These are phyloP conservation scores for Penicillium sp. DNA, from an alignment of 2,329 filamentous ascomycete species.

Conservation along the genomic window DNA sequence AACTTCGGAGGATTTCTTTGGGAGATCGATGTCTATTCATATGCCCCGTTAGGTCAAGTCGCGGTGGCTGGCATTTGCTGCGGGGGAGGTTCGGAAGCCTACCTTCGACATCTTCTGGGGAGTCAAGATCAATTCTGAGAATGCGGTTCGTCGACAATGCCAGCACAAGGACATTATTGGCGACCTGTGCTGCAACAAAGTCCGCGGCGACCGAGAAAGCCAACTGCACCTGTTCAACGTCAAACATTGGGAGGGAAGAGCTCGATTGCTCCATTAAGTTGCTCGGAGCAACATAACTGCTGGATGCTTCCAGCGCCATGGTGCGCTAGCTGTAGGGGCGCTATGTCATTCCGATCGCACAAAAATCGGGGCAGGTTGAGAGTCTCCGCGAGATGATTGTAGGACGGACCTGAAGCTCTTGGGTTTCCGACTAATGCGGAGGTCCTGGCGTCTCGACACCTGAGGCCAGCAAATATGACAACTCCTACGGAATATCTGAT, in stretches of 20 bases:
- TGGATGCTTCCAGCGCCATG: constrained; percentile 71
- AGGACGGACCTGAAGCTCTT: constrained; percentile 24
- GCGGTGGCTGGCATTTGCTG: constrained; percentile 9
- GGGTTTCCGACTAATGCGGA: constrained; percentile 17
- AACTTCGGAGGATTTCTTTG: constrained; percentile 86
- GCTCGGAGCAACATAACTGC: constrained; percentile 71
- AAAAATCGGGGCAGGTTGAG: constrained; percentile 15
- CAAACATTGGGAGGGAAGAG: constrained; percentile 79
- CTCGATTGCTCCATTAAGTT: constrained; percentile 62
- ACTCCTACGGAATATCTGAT: too few species aligned
- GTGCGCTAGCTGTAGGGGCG: constrained; percentile 34
- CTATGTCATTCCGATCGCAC: constrained; percentile 33
- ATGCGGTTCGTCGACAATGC: constrained; percentile 91
- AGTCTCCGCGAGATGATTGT: constrained; percentile 3
- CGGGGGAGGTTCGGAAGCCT: constrained; percentile 24
- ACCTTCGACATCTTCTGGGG: constrained; percentile 93
- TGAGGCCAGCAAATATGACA: constrained; percentile 2
- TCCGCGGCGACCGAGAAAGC: constrained; percentile 93
- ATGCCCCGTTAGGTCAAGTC: constrained; percentile 18
- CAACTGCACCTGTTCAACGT: constrained; percentile 87
- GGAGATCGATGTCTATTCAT: constrained; percentile 84
- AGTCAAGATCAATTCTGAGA: constrained; percentile 89
- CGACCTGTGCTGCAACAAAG: constrained; percentile 94
- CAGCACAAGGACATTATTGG: constrained; percentile 93
- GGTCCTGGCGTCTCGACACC: constrained; percentile 8